Percentiles rank a stretch among this genome's conserved stretches.
Conservation (phyloP, 768 basidiomycete genomes). For the Boletus coccyginus region DNA sequence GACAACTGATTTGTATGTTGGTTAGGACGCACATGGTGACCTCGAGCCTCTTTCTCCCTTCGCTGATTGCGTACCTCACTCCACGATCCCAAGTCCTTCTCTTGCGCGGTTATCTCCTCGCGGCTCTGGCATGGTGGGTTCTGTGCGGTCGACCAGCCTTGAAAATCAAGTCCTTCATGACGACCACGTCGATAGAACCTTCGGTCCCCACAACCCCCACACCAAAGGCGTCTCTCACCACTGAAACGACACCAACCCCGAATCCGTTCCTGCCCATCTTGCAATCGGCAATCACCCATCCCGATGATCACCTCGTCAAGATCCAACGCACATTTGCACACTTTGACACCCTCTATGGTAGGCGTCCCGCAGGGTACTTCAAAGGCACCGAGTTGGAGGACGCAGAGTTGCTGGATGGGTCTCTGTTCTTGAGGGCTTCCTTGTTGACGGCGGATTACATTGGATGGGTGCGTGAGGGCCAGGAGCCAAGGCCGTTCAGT, state of each 20-base stretch:
- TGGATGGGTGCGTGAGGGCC: constrained; percentile 42
- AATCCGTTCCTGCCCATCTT: constrained; percentile 42
- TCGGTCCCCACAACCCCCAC: constrained; percentile 1
- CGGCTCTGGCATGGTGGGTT: constrained; percentile 29
- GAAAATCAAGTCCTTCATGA: constrained; percentile 32
- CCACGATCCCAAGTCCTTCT: constrained; percentile 22
- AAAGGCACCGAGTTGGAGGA: constrained; percentile 29
- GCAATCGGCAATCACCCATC: constrained; percentile 36
- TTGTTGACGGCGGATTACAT: constrained; percentile 30
- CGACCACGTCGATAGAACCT: constrained; percentile 20
- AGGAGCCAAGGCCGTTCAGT: constrained; percentile 25
- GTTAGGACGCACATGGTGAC: constrained; percentile 30
- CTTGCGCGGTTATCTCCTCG: constrained; percentile 29
- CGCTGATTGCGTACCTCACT: constrained; percentile 17
- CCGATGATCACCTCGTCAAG: constrained; percentile 33
- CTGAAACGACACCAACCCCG: constrained; percentile 19
- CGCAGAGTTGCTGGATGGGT: constrained; percentile 34
- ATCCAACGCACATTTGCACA: constrained; percentile 35
- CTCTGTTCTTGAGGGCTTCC: constrained; percentile 33
- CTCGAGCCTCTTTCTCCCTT: constrained; percentile 30
- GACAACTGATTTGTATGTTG: not conserved
- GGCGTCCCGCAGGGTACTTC: constrained; percentile 25
- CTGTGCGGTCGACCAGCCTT: constrained; percentile 28
- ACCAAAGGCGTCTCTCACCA: not conserved
- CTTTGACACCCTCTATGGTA: constrained; percentile 32